Evolutionary conservation across 2,329 filamentous ascomycete genomes (phyloP).

Genomic region (Colletotrichum sublineola): DNA sequence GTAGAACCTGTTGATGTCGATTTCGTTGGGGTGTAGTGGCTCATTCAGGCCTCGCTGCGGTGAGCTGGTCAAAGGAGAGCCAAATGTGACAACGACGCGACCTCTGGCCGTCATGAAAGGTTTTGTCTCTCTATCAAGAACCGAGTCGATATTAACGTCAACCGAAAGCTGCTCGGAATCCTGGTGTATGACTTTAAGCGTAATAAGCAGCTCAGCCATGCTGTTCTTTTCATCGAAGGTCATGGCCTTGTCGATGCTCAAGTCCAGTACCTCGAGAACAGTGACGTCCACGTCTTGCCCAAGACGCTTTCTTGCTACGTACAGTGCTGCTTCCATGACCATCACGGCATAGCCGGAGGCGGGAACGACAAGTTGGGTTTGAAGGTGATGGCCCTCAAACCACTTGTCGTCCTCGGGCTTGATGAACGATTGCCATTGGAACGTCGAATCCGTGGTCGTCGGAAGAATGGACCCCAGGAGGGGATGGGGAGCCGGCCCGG

Average conservation of each 20-base stretch:
- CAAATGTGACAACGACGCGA: not conserved
- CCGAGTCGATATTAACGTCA: conserved; percentile 4
- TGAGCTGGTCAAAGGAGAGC: not conserved
- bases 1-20: conserved; percentile 28
- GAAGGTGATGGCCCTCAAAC: conserved; percentile 53
- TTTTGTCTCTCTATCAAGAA: not conserved
- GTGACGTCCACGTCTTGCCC: not conserved
- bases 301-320: conserved; percentile 51
- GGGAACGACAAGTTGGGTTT: conserved; percentile 58
- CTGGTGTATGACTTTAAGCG: conserved; percentile 9
- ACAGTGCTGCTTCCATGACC: conserved; percentile 47
- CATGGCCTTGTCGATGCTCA: conserved; percentile 17
- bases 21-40: conserved; percentile 2
- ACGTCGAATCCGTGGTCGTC: conserved; percentile 1
- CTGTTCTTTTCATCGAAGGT: conserved; percentile 4
- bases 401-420: conserved; percentile 46
- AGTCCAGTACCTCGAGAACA: conserved; percentile 10
- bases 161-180: not conserved
- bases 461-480: conserved; percentile 43
- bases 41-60: not conserved
- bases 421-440: conserved; percentile 42
- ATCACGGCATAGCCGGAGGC: conserved; percentile 58
- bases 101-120: not conserved
- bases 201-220: conserved; percentile 7
- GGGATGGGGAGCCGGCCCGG: conserved; percentile 51